Evolutionary conservation across 2,329 filamentous ascomycete species (phyloP).

Genomic region (Fusarium tricinctum): DNA sequence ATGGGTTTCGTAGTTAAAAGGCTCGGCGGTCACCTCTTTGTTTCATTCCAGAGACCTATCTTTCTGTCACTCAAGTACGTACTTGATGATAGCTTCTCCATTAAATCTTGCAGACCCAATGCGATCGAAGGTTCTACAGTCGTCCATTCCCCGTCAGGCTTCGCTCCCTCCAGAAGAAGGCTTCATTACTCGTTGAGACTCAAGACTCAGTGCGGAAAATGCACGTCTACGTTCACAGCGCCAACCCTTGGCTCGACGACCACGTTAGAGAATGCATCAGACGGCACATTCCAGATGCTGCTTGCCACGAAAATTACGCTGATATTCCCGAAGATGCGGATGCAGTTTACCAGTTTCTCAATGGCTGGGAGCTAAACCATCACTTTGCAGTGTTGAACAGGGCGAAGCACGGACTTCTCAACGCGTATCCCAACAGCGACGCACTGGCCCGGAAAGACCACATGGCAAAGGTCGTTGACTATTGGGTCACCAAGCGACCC

Average conservation of each 20-base stretch:
- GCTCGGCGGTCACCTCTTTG: background rate
- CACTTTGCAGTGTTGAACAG: constrained; percentile 54
- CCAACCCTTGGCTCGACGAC: constrained; percentile 53
- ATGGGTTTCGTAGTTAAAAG: constrained; percentile 15
- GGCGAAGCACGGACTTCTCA: constrained; percentile 52
- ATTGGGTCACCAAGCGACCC: constrained; percentile 55
- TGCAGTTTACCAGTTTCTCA: constrained; percentile 52
- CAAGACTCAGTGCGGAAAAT: constrained; percentile 6
- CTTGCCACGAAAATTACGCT: constrained; percentile 50
- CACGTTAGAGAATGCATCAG: constrained; percentile 52
- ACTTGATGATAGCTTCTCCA: constrained; percentile 11
- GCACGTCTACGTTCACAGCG: constrained; percentile 43
- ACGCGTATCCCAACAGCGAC: constrained; percentile 58
- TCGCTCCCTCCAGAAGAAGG: constrained; percentile 42
- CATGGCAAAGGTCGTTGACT: constrained; percentile 54
- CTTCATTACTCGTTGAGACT: constrained; percentile 2
- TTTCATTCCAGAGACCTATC: background rate
- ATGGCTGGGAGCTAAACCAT: constrained; percentile 54
- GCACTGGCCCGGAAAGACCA: constrained; percentile 57
- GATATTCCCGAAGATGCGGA: constrained; percentile 47
- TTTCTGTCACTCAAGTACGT: background rate
- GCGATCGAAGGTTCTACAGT: constrained; percentile 12
- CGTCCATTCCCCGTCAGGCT: constrained; percentile 27
- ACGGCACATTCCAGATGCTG: constrained; percentile 48
- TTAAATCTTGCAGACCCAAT: constrained; percentile 2